A percentile compares a stretch with the other conserved stretches of the same genome.
Evolutionary conservation across 2,329 filamentous ascomycete genomes (phyloP).

Genomic region (Leptographium radiaticola): DNA sequence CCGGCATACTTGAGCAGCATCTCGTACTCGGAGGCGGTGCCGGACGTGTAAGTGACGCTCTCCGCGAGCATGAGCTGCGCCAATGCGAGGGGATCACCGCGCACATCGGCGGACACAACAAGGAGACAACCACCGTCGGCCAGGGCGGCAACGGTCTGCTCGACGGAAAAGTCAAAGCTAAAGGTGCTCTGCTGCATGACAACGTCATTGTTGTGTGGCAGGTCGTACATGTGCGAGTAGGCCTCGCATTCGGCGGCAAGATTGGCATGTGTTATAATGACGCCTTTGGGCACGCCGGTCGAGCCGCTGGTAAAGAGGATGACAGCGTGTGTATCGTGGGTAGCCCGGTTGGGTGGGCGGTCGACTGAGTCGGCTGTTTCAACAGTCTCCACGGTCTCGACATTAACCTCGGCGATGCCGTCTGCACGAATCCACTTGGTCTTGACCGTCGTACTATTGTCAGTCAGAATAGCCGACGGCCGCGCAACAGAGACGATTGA

Average conservation of each 20-base stretch:
- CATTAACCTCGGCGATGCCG: neutral
- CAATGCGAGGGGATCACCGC: constrained; percentile 22
- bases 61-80: constrained; percentile 18
- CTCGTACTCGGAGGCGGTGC: constrained; percentile 24
- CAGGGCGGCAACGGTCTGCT: constrained; percentile 23
- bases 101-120: constrained; percentile 17
- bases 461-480: constrained; percentile 4
- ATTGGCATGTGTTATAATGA: constrained; percentile 42
- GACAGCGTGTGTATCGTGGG: constrained; percentile 11
- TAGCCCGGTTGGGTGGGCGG: neutral
- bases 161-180: constrained; percentile 27
- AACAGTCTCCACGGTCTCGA: too few species aligned
- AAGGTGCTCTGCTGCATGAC: constrained; percentile 16
- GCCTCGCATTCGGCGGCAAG: constrained; percentile 27
- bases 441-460: neutral
- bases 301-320: constrained; percentile 45
- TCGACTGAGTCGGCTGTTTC: too few species aligned
- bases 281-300: constrained; percentile 45
- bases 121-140: constrained; percentile 22
- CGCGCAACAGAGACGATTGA: neutral
- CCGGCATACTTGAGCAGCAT: constrained; percentile 11
- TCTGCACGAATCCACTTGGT: neutral
- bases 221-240: constrained; percentile 14
- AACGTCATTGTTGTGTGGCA: constrained; percentile 19
- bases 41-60: constrained; percentile 19